A percentile compares a stretch with the other conserved stretches of the same genome.
Conservation (phyloP, 2,329 filamentous ascomycete genomes). For the Fusarium scirpi region DNA sequence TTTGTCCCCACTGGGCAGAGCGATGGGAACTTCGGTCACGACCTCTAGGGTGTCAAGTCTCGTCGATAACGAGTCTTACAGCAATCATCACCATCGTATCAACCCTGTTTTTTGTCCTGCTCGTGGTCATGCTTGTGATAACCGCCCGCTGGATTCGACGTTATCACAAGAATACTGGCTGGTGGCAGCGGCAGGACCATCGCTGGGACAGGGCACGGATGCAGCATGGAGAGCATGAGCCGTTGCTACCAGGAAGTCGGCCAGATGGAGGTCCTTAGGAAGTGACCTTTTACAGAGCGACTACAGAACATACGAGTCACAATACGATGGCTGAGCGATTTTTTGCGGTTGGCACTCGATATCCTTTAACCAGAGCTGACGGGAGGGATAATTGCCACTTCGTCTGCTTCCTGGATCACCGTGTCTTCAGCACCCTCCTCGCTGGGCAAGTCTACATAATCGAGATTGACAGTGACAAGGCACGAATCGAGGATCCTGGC, state of each 20-base stretch:
- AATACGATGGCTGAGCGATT: constrained; percentile 8
- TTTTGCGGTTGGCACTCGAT: constrained; percentile 29
- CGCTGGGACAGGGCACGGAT: constrained; percentile 28
- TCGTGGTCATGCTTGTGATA: constrained; percentile 42
- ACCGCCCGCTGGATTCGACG: constrained; percentile 39
- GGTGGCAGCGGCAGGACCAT: constrained; percentile 27
- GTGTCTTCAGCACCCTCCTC: constrained; percentile 55
- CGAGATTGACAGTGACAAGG: constrained; percentile 82
- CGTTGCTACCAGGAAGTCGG: constrained; percentile 44
- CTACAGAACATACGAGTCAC: constrained; percentile 24
- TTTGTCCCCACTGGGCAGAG: constrained; percentile 65
- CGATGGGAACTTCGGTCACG: constrained; percentile 54
- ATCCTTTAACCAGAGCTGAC: constrained; percentile 80
- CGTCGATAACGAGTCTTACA: constrained; percentile 52
- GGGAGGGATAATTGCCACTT: constrained; percentile 88
- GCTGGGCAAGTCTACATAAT: constrained; percentile 79
- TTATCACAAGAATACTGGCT: constrained; percentile 37
- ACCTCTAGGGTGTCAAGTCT: constrained; percentile 54
- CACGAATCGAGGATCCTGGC: constrained; percentile 77
- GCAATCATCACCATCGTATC: constrained; percentile 45
- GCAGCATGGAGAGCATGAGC: constrained; percentile 48
- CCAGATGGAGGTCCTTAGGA: constrained; percentile 7
- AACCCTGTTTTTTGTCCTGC: constrained; percentile 46
- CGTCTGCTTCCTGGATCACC: constrained; percentile 78
- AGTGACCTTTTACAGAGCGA: not conserved